A percentile compares a stretch with the other conserved stretches of the same genome.
Conservation (phyloP, 2,329 filamentous ascomycete species). For the Raffaelea albimanens region DNA sequence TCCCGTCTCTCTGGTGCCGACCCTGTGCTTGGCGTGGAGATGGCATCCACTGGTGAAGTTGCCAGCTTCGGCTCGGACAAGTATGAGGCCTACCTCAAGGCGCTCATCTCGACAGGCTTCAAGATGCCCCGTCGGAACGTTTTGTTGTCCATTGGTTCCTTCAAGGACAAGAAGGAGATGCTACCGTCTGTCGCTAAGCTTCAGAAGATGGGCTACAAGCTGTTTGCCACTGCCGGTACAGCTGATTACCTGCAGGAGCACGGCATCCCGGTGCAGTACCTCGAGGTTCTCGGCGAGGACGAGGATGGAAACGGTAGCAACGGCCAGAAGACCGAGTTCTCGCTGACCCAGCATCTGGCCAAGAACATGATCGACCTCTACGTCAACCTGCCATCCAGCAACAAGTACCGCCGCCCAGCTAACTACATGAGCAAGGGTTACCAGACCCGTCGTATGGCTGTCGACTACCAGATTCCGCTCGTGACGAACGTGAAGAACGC, state of each 20-base stretch:
- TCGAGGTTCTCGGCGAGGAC: slow-evolving; percentile 78
- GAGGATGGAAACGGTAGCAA: slow-evolving; percentile 4
- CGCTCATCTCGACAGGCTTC: slow-evolving; percentile 90
- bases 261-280: slow-evolving; percentile 81
- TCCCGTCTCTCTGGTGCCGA: slow-evolving; percentile 92
- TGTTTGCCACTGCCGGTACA: slow-evolving; percentile 93
- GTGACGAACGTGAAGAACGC: slow-evolving; percentile 99
- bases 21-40: slow-evolving; percentile 93
- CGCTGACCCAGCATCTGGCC: slow-evolving; percentile 87
- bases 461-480: slow-evolving; percentile 91
- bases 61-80: slow-evolving; percentile 93
- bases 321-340: slow-evolving; percentile 90
- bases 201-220: slow-evolving; percentile 83
- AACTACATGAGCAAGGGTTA: slow-evolving; percentile 99
- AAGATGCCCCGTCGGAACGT: slow-evolving; percentile 94
- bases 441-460: slow-evolving; percentile 91
- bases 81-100: slow-evolving; percentile 97
- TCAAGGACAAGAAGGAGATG: slow-evolving; percentile 98
- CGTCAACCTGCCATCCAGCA: slow-evolving; percentile 98
- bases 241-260: slow-evolving; percentile 95
- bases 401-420: slow-evolving; percentile 90
- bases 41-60: slow-evolving; percentile 98
- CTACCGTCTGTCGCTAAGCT: slow-evolving; percentile 84
- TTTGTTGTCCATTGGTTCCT: slow-evolving; percentile 88
- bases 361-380: slow-evolving; percentile 98